phyloP scores from a whole-genome alignment of 139 green algal species.

The Picochlorum sp. region DNA sequence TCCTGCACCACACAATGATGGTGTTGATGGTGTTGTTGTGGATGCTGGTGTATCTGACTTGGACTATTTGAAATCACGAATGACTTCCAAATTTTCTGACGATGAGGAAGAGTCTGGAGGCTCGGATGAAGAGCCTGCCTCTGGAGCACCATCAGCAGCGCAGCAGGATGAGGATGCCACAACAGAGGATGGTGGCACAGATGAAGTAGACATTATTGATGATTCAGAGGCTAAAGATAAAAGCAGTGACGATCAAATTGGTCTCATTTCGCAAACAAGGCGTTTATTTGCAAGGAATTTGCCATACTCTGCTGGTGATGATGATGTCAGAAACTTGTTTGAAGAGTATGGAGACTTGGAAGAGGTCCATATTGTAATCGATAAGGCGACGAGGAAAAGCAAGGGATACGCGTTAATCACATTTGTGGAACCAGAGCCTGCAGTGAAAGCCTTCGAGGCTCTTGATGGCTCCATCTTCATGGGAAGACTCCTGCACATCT shows the following conservation, averaged over 20 bases:
- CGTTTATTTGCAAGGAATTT: constrained; percentile 95
- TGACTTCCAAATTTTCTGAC: constrained; percentile 43
- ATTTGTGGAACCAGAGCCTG: constrained; percentile 64
- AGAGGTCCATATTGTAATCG: constrained; percentile 84
- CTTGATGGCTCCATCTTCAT: constrained; percentile 75
- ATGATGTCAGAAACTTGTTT: constrained; percentile 74
- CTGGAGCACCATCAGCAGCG: background rate
- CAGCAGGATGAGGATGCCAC: constrained; percentile 10
- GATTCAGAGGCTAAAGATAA: background rate
- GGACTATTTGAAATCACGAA: constrained; percentile 73
- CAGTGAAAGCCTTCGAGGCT: constrained; percentile 46
- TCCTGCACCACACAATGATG: background rate
- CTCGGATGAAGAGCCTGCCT: background rate
- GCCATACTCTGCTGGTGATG: constrained; percentile 75
- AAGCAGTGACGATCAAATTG: constrained; percentile 2
- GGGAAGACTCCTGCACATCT: constrained; percentile 88
- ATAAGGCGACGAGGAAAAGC: constrained; percentile 52
- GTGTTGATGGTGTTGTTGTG: constrained; percentile 27
- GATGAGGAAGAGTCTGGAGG: constrained; percentile 24
- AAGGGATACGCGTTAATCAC: constrained; percentile 87
- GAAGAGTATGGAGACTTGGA: constrained; percentile 61
- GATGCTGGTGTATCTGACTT: constrained; percentile 65
- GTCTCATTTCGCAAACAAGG: constrained; percentile 50
- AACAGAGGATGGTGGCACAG: background rate
- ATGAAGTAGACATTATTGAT: background rate